A percentile compares a stretch with the other conserved stretches of the same genome.
Evolutionary conservation across 495 filamentous ascomycete species (phyloP).

Genomic region (Sordaria brevicollis): DNA sequence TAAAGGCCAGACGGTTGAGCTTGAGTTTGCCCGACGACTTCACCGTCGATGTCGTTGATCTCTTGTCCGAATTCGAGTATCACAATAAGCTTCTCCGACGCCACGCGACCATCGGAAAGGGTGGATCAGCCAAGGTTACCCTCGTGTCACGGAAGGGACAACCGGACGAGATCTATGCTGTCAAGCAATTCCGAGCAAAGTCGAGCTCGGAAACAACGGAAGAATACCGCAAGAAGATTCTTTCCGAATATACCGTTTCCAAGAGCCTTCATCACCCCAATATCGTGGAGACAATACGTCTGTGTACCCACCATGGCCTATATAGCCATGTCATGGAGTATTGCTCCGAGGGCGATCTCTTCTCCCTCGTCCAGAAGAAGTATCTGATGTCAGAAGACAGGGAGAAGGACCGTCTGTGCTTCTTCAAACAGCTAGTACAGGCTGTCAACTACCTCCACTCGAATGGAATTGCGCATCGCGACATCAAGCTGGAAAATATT

Average conservation of each 20-base stretch:
- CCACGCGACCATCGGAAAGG: conserved; percentile 58
- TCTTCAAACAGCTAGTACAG: conserved; percentile 71
- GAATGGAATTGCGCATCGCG: conserved; percentile 68
- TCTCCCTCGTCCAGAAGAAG: conserved; percentile 50
- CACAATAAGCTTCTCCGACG: conserved; percentile 47
- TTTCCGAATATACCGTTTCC: conserved; percentile 68
- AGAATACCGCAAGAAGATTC: conserved; percentile 70
- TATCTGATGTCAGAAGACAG: conserved; percentile 51
- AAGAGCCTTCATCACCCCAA: conserved; percentile 71
- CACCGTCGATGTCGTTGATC: conserved; percentile 49
- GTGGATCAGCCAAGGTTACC: conserved; percentile 62
- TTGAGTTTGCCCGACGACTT: conserved; percentile 54
- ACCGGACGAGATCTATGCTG: conserved; percentile 52
- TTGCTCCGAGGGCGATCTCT: conserved; percentile 64
- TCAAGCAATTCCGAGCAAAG: conserved; percentile 67
- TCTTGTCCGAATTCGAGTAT: conserved; percentile 49
- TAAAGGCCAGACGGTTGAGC: conserved; percentile 55
- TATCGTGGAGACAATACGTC: conserved; percentile 59
- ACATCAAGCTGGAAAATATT: conserved; percentile 74
- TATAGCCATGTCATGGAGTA: conserved; percentile 86
- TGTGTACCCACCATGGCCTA: conserved; percentile 54
- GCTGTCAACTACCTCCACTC: conserved; percentile 60
- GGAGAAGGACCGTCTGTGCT: conserved; percentile 57
- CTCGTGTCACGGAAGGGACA: conserved; percentile 51
- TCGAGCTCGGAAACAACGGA: conserved; percentile 47